Evolutionary conservation across 2,329 filamentous ascomycete species (phyloP), one percentile per base, ranked within the genome.

Genomic region (Passalora sequoiae): DNA sequence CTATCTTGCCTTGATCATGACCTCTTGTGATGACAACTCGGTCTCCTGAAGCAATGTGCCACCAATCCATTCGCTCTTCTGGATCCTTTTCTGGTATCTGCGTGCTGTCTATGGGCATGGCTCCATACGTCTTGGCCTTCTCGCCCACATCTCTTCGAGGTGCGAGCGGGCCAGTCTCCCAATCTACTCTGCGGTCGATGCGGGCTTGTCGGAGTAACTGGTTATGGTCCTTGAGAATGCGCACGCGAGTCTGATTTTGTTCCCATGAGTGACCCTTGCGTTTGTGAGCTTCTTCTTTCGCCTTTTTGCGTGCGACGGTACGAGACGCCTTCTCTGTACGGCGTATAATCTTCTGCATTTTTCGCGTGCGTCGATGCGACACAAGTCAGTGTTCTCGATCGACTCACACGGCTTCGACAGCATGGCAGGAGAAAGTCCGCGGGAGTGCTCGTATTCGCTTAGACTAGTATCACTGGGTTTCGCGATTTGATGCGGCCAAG

Each of bases 11-110:
- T 69, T 82, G 84, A 59, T 92, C 85, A 25, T 75, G 76, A 6
- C 91, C 89, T 48, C 83, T 79, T 41, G 88, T 69, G 46, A 97
- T 69, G 40, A 91, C 86, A 22, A 96, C 89, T 47, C 92, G 78
- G 66, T 97, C 92, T 5, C 82, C 81, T 54, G 65, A 62, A 53
- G 62, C 58, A 20, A 74, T 63, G 12, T 60, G 60, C 20, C 44
- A 50, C 38, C 59, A 58, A 41, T 62, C 53, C 28, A 47, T 47
- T 28, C 50, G 48, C 32, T 47, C 33, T 33, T 54, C 39, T 31
- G 53, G 37, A 40, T 53, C 49, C 43, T 54, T 44, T 53, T 60
- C 47, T 50, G 60, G 55, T 43, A 63, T 49, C 12, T 46, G 32
- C 27, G 53, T 44, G 39, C 53, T 51, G 44, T 51, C 54, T 28